Percentiles rank a stretch among this genome's conserved stretches.
These are phyloP conservation scores for Hyaloraphidium curvatum DNA, from an alignment of 192 early-diverging fungal species.

Conservation along the genomic window DNA sequence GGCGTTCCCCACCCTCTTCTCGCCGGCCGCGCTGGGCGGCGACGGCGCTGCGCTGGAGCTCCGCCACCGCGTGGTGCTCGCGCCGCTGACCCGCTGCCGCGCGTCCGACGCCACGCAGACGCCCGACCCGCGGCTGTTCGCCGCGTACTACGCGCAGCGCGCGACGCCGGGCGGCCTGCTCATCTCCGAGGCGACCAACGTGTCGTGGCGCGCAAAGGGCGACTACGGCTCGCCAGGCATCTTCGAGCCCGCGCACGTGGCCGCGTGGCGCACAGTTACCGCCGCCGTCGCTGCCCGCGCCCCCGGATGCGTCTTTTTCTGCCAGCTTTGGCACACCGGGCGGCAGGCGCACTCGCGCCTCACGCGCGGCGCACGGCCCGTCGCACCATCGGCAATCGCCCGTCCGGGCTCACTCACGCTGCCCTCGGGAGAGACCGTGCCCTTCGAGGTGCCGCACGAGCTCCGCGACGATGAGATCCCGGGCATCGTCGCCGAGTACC, in stretches of 20 bases:
- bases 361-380: not conserved
- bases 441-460: not conserved
- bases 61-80: no score
- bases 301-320: conserved; percentile 29
- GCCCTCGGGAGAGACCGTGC: no score
- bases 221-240: no score
- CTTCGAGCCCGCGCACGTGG: conserved; percentile 14
- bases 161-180: not conserved
- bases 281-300: conserved; percentile 32
- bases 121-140: no score
- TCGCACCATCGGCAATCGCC: not conserved
- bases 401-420: no score
- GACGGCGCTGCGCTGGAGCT: no score
- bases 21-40: no score
- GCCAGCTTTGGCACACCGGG: conserved; percentile 29
- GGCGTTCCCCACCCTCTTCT: no score
- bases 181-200: not conserved
- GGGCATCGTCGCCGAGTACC: not conserved
- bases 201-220: no score
- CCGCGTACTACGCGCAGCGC: conserved; percentile 1
- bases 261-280: conserved; percentile 26
- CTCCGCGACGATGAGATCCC: not conserved
- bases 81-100: no score
- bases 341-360: not conserved
- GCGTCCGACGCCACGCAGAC: no score